Base-by-base conservation (phyloP, 805 yeast species). In the Torulaspora indica region DNA sequence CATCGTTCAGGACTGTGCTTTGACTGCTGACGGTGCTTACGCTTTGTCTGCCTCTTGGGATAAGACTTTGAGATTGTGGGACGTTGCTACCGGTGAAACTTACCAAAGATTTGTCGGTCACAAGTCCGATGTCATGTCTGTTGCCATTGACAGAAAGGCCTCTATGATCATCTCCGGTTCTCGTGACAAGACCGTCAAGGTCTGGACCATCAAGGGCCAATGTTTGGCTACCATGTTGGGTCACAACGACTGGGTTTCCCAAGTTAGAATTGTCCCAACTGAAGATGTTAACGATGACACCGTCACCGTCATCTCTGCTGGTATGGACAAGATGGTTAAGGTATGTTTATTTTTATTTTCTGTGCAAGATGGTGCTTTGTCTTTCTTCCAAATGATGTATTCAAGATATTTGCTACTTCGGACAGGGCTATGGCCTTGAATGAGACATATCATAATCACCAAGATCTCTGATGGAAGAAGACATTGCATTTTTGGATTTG, bases 21-120 rank as follows among this genome's bases (percentile, higher is more conserved):
- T 93, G 76, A 87, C 98, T 57, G 89, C 95, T 70, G 98, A 93
- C 71, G 98, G 98, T 73, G 81, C 83, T 68, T 91, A 81, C 79
- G 98, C 97, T 68, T 78, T 93, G 72, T 93, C 98, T 56, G 96
- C 95, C 68, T 93, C 98, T 66, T 93, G 99, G 99, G 98, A 93
- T 75, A 88, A 85, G 80, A 90, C 98, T 69, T 79, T 95, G 72
- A 91, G 98, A 81, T 83, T 93, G 70, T 93, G 99, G 99, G 89
- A 88, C 73, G 79, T 93, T 66, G 82, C 82, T 71, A 79, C 90
- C 64, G 99, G 98, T 79, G 87, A 81, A 74, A 82, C 89, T 69
- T 78, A 89, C 73, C 81, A 81, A 72, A 90, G 96, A 78, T 93
- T 91, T 71, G 95, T 84, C 62, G 99, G 98, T 69, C 99, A 93